Conservation (phyloP, 805 yeast species). For the Pichia californica region DNA sequence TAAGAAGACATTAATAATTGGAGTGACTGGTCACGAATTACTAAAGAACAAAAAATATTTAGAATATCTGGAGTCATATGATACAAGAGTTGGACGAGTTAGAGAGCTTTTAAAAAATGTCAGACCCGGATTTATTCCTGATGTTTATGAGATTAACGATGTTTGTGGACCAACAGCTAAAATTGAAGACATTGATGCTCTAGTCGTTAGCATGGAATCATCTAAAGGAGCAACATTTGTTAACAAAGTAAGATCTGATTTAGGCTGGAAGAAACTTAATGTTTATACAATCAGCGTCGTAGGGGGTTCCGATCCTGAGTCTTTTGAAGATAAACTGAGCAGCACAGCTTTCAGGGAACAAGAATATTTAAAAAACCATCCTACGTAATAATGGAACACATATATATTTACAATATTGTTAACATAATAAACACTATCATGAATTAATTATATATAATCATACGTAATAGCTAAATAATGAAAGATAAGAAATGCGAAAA, state of each 20-base stretch:
- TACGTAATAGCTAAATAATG: too few species aligned
- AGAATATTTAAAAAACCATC: slow-evolving; percentile 21
- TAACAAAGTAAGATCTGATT: slow-evolving; percentile 55
- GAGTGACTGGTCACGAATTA: slow-evolving; percentile 73
- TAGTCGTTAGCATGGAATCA: slow-evolving; percentile 80
- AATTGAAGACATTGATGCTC: slow-evolving; percentile 64
- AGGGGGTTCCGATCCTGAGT: slow-evolving; percentile 42
- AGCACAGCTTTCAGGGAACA: slow-evolving; percentile 68
- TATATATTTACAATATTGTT: too few species aligned
- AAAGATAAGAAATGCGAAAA: too few species aligned
- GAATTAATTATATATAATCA: too few species aligned
- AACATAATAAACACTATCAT: too few species aligned
- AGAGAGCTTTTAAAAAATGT: slow-evolving; percentile 41
- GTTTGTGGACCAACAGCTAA: slow-evolving; percentile 92
- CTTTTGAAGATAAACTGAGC: slow-evolving; percentile 69
- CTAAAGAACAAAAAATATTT: slow-evolving; percentile 69
- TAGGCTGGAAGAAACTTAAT: slow-evolving; percentile 45
- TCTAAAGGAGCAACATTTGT: slow-evolving; percentile 65
- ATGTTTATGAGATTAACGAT: slow-evolving; percentile 65
- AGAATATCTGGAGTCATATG: slow-evolving; percentile 56
- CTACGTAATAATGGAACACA: neutral
- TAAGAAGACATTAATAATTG: slow-evolving; percentile 54
- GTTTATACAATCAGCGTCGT: slow-evolving; percentile 55
- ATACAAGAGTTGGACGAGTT: slow-evolving; percentile 42
- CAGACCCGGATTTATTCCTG: slow-evolving; percentile 40